Conservation (phyloP, 2,329 filamentous ascomycete species). For the Cordyceps pruinosa region DNA sequence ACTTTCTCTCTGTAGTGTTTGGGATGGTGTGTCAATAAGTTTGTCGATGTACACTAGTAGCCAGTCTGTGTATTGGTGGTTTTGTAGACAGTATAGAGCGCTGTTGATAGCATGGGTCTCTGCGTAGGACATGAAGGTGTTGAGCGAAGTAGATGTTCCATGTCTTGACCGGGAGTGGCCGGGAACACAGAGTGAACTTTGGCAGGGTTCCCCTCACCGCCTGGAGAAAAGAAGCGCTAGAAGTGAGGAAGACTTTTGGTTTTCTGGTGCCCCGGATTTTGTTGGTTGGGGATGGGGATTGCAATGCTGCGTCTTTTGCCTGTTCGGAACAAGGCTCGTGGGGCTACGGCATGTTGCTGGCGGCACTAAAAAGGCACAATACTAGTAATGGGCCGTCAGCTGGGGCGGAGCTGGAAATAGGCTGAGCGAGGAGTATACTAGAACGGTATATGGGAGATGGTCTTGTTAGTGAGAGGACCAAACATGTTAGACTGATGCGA, state of each 20-base stretch:
- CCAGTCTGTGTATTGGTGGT: too few species aligned
- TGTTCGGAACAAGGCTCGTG: slow-evolving; percentile 3
- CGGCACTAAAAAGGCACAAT: not conserved
- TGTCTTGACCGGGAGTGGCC: not conserved
- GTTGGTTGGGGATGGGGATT: not conserved
- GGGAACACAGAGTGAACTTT: not conserved
- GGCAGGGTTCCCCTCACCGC: not conserved
- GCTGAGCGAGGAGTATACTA: not conserved
- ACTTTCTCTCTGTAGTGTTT: not conserved
- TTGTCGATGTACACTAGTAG: not conserved
- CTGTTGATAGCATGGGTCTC: not conserved
- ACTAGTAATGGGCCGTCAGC: too few species aligned
- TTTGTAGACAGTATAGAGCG: not conserved
- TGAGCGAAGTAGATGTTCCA: not conserved
- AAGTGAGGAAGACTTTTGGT: not conserved
- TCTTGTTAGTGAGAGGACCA: too few species aligned
- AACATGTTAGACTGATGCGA: too few species aligned
- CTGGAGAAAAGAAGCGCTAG: not conserved
- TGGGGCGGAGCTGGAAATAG: too few species aligned
- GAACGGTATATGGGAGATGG: too few species aligned
- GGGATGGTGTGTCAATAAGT: not conserved
- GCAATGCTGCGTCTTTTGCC: not conserved
- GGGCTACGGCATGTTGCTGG: not conserved
- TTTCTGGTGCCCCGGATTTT: slow-evolving; percentile 4
- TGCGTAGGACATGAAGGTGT: not conserved